Evolutionary conservation across 352 stramenopile species (phyloP).

Genomic region (Pythium vanterpoolii): DNA sequence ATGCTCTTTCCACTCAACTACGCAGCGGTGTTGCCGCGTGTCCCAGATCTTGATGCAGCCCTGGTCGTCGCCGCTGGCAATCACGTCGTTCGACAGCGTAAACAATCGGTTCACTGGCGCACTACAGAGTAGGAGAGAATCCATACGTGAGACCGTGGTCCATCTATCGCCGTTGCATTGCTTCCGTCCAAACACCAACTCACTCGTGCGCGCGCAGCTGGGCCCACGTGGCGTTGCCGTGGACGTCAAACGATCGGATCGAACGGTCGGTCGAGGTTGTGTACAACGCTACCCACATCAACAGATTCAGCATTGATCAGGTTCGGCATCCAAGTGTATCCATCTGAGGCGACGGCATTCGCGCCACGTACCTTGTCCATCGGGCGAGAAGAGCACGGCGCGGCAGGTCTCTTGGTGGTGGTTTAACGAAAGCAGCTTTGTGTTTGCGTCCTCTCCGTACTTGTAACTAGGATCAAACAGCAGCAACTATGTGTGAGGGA

Average conservation of each 20-base stretch:
- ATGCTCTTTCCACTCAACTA: slow-evolving; percentile 92
- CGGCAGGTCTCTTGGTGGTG: slow-evolving; percentile 73
- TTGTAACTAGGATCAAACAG: slow-evolving; percentile 47
- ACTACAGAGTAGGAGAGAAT: slow-evolving; percentile 9
- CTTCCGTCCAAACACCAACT: slow-evolving; percentile 8
- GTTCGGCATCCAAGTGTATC: too few relatives aligned
- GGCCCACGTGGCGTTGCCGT: slow-evolving; percentile 73
- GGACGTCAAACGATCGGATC: slow-evolving; percentile 78
- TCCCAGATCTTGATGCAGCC: slow-evolving; percentile 88
- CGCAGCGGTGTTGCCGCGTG: slow-evolving; percentile 74
- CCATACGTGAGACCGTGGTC: not conserved
- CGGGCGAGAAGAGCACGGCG: slow-evolving; percentile 63
- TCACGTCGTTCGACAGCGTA: slow-evolving; percentile 62
- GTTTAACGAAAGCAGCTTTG: slow-evolving; percentile 67
- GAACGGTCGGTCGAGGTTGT: slow-evolving; percentile 76
- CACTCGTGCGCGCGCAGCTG: slow-evolving; percentile 82
- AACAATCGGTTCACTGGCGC: slow-evolving; percentile 71
- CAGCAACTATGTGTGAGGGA: too few relatives aligned
- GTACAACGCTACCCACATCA: slow-evolving; percentile 63
- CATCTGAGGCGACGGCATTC: not conserved
- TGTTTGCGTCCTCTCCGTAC: slow-evolving; percentile 71
- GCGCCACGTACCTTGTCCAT: slow-evolving; percentile 57
- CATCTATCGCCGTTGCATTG: not conserved
- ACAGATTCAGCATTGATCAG: not conserved
- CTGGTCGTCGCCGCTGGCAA: slow-evolving; percentile 78